Conservation (phyloP, 1,284 basidiomycete species). For the Cryptococcus jaspeensis region DNA sequence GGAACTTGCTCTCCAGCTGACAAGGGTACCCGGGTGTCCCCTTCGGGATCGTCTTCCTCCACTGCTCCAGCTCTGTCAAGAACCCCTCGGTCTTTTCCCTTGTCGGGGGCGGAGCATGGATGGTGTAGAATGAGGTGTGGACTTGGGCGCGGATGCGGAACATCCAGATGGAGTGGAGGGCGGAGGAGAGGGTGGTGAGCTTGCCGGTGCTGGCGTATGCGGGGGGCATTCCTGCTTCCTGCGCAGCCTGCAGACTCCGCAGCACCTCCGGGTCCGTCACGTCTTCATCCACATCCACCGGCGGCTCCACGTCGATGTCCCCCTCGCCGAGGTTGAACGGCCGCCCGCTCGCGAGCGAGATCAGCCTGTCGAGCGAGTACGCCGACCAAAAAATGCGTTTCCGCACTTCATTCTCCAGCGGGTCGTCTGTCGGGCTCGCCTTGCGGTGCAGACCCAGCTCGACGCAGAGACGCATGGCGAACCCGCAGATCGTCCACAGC, state of each 20-base stretch:
- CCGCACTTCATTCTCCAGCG: conserved; percentile 5
- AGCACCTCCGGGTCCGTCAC: conserved; percentile 4
- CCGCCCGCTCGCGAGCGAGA: conserved; percentile 14
- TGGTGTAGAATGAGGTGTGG: conserved; percentile 10
- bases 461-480: conserved; percentile 16
- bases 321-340: conserved; percentile 11
- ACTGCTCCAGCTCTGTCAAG: conserved; percentile 19
- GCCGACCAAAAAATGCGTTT: conserved; percentile 20
- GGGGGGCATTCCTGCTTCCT: neutral
- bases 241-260: neutral
- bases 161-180: conserved; percentile 15
- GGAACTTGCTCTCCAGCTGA: conserved; percentile 14
- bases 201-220: neutral
- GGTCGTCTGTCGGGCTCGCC: neutral
- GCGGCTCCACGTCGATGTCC: conserved; percentile 13
- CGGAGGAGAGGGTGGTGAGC: conserved; percentile 17
- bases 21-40: neutral
- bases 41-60: conserved; percentile 15
- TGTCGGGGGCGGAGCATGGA: conserved; percentile 3
- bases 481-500: conserved; percentile 14
- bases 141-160: conserved; percentile 17
- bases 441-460: conserved; percentile 13
- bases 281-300: conserved; percentile 7
- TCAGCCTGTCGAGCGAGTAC: conserved; percentile 17
- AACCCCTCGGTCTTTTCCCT: conserved; percentile 10